Base-by-base conservation (phyloP, 169 alveolate species). In the Eimeria sp. region DNA sequence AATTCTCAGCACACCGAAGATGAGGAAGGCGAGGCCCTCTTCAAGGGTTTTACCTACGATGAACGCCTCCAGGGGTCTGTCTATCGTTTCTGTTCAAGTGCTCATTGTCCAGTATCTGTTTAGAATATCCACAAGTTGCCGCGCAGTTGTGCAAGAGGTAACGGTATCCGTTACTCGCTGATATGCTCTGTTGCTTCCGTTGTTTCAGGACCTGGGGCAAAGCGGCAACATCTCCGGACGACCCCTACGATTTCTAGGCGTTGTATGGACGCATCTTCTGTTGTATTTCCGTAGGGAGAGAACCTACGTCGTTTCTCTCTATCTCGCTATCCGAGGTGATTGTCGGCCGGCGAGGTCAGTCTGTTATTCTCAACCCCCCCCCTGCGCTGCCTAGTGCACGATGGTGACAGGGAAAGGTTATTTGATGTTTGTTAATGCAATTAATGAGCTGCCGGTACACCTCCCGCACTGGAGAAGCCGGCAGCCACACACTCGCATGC, bases 21-120 rank as follows among this genome's bases (percentile, higher is more conserved):
- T 20, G 94, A 87, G 72, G 94, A 87, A 61, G 94, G 82, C 40
- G 94, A 87, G 65, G 94, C 78, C 67, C 94, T 65, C 27, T 87
- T 87, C 72, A 47, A 51, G 49, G 94, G 94, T 11, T 87, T 87
- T n/a, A 61, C 94, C 45, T 87, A 87, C 45, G 94, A 87, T n/a
- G 94, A 87, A 49, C 94, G 94, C 94, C 67, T 87, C 94, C 94
- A 87, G 82, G 94, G 83, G 94, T 87, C 6, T 25, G 94, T 87
- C 88, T 49, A 5, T 4, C 20, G 5, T 34, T 43, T 14, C 16
- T 9, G 40, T n/a, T 27, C 16, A 20, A 47, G 45, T 47, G 61
- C 25, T 45, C 3, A 47, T 51, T 27, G 65, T 25, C 6, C 43
- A 11, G 13, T 27, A 78, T 45, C 47, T n/a, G 34, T 49, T 27